Evolutionary conservation across 2,329 filamentous ascomycete species (phyloP), one percentile per base, ranked within the genome.

Genomic region (Diaporthe citri): DNA sequence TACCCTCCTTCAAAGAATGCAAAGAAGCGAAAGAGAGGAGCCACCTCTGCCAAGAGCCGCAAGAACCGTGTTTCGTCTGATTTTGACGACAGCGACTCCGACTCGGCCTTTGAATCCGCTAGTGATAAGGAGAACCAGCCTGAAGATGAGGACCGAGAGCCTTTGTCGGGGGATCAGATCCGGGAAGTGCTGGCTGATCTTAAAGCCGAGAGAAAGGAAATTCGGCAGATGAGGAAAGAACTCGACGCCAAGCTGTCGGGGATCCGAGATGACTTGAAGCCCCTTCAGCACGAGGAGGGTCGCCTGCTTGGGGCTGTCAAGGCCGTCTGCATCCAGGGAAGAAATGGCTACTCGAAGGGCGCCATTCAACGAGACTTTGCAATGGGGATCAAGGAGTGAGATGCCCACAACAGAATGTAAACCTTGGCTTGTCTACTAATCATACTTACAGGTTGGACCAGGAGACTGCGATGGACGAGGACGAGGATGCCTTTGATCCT

Each of bases 291-390:
- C 6, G 56, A 59, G 56, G 56, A 39, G 22, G 10, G 20, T 36
- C 56, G 56, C 34, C 56, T 59, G 31, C 56, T n/a, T 13, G 56
- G 20, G 13, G 34, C 56, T n/a, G 56, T 59, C 56, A 59, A 59
- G 56, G 56, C 56, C 34, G 31, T 25, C 56, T 59, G 56, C 6
- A 59, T 59, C 56, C 56, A 59, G 56, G 56, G 56, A 34, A 59
- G 56, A 39, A 59, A 59, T 59, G 56, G 22, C 20, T 59, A 59
- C 31, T 59, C 56, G 22, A 59, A 59, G 31, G 56, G 56, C 34
- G 56, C 56, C 56, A 59, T 59, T 39, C 56, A 59, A 7, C 20
- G 56, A 36, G 56, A 59, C 56, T 59, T 59, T 59, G 56, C 56
- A 6, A 59, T 59, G 56, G 56, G 56, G 10, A 59, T 59, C 56